phyloP scores from a whole-genome alignment of 768 basidiomycete genomes.

The Podaxis sp. region DNA sequence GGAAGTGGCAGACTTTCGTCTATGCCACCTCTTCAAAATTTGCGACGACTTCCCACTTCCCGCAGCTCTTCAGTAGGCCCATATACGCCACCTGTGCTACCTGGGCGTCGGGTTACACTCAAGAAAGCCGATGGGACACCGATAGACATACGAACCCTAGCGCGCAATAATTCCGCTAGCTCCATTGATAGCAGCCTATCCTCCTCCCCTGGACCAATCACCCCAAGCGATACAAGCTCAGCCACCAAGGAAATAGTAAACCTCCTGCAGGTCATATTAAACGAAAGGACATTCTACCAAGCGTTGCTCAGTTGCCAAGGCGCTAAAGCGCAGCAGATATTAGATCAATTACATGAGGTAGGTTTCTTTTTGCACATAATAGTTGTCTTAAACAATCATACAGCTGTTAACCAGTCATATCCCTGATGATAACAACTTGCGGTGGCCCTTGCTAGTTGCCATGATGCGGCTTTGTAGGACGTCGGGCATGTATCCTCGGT shows the following conservation, averaged over 20 bases:
- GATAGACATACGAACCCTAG: not conserved
- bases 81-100: not conserved
- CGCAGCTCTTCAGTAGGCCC: not conserved
- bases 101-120: not conserved
- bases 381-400: not conserved
- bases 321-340: not conserved
- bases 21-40: not conserved
- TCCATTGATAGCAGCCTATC: not conserved
- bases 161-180: not conserved
- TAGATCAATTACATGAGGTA: not conserved
- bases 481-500: constrained; percentile 28
- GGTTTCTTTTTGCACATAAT: not conserved
- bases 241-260: not conserved
- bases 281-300: not conserved
- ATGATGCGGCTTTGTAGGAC: constrained; percentile 21
- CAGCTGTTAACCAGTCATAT: not conserved
- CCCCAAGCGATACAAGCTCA: not conserved
- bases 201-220: not conserved
- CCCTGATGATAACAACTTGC: not conserved
- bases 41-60: not conserved
- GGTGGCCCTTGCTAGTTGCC: not conserved
- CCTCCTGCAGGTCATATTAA: not conserved
- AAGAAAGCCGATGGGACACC: not conserved
- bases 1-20: not conserved
- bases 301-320: not conserved